Evolutionary conservation across 495 filamentous ascomycete species (phyloP), one percentile per base, ranked within the genome.

Genomic region (Friedmanniomyces simplex): DNA sequence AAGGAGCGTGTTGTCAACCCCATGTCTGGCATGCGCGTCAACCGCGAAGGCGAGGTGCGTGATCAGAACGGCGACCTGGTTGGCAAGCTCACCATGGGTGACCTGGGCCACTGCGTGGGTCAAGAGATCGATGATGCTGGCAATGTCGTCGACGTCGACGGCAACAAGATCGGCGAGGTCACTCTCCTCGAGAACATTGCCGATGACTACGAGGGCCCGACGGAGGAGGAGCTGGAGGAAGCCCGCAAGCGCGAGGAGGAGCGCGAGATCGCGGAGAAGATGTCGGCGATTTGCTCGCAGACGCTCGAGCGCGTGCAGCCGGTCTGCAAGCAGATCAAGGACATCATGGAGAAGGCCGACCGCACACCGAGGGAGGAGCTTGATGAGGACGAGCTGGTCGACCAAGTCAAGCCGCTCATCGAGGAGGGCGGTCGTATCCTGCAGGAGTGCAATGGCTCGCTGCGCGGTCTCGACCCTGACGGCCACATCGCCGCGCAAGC

Each of bases 401-500:
- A 87, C 65, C 76, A 88, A 49, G 87, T 95, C 64, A 87, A 85
- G 63, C 91, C 91, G 0, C 73, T 95, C 18, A 83, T 96, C 65
- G 89, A 96, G 66, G 84, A 95, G 68, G 90, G 81, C 34, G 80
- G 80, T 55, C 79, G 79, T 57, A 89, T 93, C 68, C 80, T 96
- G 1, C 80, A 82, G 60, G 91, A 96, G 68, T 88, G 86, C 73
- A 90, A 95, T 69, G 91, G 90, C 59, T 77, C 86, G 18, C 91
- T 96, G 68, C 88, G 89, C 54, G 90, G 86, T 10, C 82, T 95
- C 10, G 91, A 96, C 61, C 91, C 91, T 2, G 89, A 95, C 63
- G 90, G 90, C 39, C 79, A 79, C 62, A 89, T 96, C 67, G 80
- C 86, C 16, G 81, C 86, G n/a, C 85, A 86, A 41, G 91, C 91